Evolutionary conservation across 2,329 filamentous ascomycete species (phyloP).

Genomic region (Fusarium sp.): DNA sequence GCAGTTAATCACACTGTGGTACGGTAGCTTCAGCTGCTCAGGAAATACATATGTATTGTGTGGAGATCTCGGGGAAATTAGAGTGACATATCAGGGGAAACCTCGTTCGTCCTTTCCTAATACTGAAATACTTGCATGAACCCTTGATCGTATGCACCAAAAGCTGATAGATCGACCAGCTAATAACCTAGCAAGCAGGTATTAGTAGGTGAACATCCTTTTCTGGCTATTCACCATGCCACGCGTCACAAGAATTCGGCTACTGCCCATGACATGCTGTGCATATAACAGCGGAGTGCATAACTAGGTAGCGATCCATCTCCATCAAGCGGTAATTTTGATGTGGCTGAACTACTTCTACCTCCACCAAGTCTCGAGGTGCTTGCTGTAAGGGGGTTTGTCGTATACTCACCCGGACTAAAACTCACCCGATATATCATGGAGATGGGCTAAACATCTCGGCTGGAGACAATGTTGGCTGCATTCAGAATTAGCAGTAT

Average conservation of each 20-base stretch:
- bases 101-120: slow-evolving; percentile 5
- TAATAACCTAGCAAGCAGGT: background rate
- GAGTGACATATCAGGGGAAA: slow-evolving; percentile 19
- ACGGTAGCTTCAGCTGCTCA: background rate
- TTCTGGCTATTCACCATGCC: background rate
- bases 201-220: background rate
- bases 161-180: background rate
- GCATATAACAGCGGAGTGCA: background rate
- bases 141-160: background rate
- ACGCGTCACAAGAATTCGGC: background rate
- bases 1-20: background rate
- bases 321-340: background rate
- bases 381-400: background rate
- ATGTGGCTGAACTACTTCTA: background rate
- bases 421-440: background rate
- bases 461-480: slow-evolving; percentile 2
- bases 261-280: background rate
- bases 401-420: background rate
- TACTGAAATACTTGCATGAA: slow-evolving; percentile 1
- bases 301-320: background rate
- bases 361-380: background rate
- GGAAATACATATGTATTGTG: background rate
- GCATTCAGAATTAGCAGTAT: background rate
- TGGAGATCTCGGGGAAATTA: slow-evolving; percentile 27
- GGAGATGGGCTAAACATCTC: background rate